Conservation (phyloP, 805 yeast species). For the Candida railenensis region DNA sequence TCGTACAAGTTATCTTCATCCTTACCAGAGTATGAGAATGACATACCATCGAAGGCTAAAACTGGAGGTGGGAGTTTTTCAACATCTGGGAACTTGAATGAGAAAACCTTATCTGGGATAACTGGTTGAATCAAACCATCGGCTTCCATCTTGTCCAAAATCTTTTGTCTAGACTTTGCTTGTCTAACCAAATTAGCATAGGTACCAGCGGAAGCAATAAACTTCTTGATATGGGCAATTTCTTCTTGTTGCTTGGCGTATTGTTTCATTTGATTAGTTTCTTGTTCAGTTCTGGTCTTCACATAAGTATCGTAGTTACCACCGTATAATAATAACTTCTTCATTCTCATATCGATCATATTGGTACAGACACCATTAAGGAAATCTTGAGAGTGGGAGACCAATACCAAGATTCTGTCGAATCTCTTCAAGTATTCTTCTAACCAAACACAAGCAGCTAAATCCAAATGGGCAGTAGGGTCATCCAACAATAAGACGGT, state of each 20-base stretch:
- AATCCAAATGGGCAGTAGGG: constrained; percentile 98
- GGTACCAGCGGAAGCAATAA: constrained; percentile 99
- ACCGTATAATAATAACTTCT: constrained; percentile 76
- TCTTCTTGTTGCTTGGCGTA: constrained; percentile 98
- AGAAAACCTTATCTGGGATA: constrained; percentile 87
- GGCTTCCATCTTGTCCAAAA: constrained; percentile 99
- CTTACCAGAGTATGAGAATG: constrained; percentile 85
- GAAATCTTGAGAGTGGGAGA: constrained; percentile 99
- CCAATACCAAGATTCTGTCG: constrained; percentile 90
- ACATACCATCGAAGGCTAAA: constrained; percentile 90
- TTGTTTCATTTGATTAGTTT: constrained; percentile 97
- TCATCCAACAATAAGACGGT: constrained; percentile 92
- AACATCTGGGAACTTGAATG: constrained; percentile 91
- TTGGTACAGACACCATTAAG: constrained; percentile 97
- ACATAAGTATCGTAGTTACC: constrained; percentile 98
- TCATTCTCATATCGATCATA: constrained; percentile 95
- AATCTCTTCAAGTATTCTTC: constrained; percentile 95
- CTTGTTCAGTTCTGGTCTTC: constrained; percentile 91
- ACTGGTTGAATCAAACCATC: constrained; percentile 95
- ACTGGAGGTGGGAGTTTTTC: constrained; percentile 99
- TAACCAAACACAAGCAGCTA: constrained; percentile 99
- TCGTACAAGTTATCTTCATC: constrained; percentile 86
- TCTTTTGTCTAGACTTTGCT: constrained; percentile 99
- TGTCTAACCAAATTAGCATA: constrained; percentile 98
- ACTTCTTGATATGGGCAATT: constrained; percentile 96